Conservation (phyloP, 805 yeast genomes). For the Metschnikowia gruessii region DNA sequence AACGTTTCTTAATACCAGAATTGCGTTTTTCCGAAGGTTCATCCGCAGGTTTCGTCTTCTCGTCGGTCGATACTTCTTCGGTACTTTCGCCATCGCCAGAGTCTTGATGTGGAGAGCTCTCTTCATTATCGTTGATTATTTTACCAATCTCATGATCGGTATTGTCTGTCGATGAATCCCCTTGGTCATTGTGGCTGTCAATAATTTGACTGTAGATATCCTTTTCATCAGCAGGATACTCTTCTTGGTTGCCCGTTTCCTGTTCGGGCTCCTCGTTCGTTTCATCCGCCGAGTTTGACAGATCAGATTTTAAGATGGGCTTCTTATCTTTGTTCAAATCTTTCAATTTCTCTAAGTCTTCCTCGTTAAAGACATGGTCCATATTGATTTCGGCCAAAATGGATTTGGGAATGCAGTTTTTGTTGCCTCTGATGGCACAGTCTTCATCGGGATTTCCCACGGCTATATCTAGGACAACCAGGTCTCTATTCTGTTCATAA, state of each 20-base stretch:
- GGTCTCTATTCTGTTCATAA: constrained; percentile 20
- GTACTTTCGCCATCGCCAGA: not conserved
- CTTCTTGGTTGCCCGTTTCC: not conserved
- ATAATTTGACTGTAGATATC: no score
- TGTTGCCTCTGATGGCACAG: constrained; percentile 36
- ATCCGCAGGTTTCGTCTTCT: not conserved
- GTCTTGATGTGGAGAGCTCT: no score
- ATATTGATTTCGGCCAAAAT: constrained; percentile 31
- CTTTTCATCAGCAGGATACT: not conserved
- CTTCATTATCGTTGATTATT: no score
- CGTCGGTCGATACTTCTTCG: not conserved
- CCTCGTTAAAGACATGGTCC: constrained; percentile 27
- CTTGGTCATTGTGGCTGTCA: no score
- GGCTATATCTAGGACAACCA: constrained; percentile 41
- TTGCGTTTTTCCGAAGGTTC: not conserved
- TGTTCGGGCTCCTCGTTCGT: not conserved
- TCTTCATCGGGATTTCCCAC: constrained; percentile 35
- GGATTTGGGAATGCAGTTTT: constrained; percentile 29
- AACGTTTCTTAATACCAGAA: constrained; percentile 6
- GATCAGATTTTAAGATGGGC: constrained; percentile 2
- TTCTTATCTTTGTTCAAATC: constrained; percentile 11
- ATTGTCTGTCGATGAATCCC: not conserved
- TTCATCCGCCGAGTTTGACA: constrained; percentile 1
- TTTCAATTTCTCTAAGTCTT: constrained; percentile 17
- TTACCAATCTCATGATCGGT: constrained; percentile 5